phyloP scores from a whole-genome alignment of 1,139 yeast species.

The Lodderomyces pseudojiufengensis region DNA sequence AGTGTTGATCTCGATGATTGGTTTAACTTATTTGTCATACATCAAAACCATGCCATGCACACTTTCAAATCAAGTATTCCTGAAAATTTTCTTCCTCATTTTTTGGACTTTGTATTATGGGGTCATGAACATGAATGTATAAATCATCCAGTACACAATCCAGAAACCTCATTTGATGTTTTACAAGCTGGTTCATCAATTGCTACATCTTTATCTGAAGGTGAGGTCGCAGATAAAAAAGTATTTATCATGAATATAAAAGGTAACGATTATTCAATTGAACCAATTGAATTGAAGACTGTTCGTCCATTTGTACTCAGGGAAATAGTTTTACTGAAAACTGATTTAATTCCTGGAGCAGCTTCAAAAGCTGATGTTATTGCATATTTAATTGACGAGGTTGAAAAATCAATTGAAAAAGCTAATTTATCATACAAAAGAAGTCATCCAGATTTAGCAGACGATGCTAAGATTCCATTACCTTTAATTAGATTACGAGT shows the following conservation, averaged over 20 bases:
- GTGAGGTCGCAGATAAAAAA: conserved; percentile 73
- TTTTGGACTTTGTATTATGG: conserved; percentile 84
- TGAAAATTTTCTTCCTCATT: conserved; percentile 76
- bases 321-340: conserved; percentile 53
- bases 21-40: conserved; percentile 88
- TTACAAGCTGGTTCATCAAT: conserved; percentile 94
- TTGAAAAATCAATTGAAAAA: conserved; percentile 60
- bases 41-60: conserved; percentile 83
- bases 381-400: conserved; percentile 56
- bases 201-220: conserved; percentile 85
- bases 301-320: conserved; percentile 82
- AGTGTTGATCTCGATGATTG: conserved; percentile 56
- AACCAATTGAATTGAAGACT: conserved; percentile 63
- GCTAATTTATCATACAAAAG: conserved; percentile 54
- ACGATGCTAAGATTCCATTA: conserved; percentile 41
- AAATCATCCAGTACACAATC: conserved; percentile 64
- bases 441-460: conserved; percentile 27
- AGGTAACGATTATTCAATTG: conserved; percentile 56
- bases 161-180: conserved; percentile 69
- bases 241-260: conserved; percentile 68
- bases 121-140: conserved; percentile 98
- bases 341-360: conserved; percentile 59
- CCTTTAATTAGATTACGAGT: conserved; percentile 83
- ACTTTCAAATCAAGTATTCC: conserved; percentile 81
- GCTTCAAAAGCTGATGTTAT: conserved; percentile 63